phyloP scores from a whole-genome alignment of 208 protist species.

The Leishmania tropica region DNA sequence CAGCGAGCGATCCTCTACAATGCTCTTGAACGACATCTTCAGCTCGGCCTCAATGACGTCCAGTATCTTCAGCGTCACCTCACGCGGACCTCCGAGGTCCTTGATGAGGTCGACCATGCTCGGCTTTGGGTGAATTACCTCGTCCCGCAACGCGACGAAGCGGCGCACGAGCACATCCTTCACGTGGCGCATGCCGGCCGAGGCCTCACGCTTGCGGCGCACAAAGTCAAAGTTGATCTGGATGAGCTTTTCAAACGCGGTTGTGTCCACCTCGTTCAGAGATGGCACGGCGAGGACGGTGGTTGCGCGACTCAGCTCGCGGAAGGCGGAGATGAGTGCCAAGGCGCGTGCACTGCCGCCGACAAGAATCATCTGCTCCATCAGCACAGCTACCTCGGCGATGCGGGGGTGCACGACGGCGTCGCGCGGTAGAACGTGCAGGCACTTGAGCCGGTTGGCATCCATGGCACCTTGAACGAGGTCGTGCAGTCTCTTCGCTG shows the following conservation, averaged over 20 bases:
- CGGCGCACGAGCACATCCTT: constrained; percentile 69
- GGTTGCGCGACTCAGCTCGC: constrained; percentile 54
- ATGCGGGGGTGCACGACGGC: constrained; percentile 70
- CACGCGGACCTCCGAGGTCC: constrained; percentile 42
- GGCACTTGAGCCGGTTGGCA: constrained; percentile 21
- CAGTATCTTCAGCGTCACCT: constrained; percentile 52
- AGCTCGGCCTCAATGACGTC: constrained; percentile 60
- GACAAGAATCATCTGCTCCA: constrained; percentile 77
- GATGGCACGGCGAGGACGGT: constrained; percentile 47
- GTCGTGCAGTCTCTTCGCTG: constrained; percentile 21
- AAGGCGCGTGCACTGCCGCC: constrained; percentile 77
- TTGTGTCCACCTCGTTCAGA: constrained; percentile 46
- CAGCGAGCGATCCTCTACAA: constrained; percentile 75
- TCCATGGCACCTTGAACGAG: constrained; percentile 35
- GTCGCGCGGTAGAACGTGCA: constrained; percentile 21
- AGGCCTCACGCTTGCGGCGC: constrained; percentile 57
- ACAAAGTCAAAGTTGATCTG: constrained; percentile 78
- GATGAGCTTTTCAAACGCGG: constrained; percentile 63
- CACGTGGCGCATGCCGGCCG: constrained; percentile 73
- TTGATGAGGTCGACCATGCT: constrained; percentile 26
- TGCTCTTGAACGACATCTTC: constrained; percentile 67
- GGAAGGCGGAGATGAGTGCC: constrained; percentile 68
- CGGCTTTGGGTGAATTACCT: constrained; percentile 33
- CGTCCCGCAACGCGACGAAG: constrained; percentile 48
- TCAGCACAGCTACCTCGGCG: constrained; percentile 69